Conservation (phyloP, 2,329 filamentous ascomycete genomes). For the Xylariaceae sp. region DNA sequence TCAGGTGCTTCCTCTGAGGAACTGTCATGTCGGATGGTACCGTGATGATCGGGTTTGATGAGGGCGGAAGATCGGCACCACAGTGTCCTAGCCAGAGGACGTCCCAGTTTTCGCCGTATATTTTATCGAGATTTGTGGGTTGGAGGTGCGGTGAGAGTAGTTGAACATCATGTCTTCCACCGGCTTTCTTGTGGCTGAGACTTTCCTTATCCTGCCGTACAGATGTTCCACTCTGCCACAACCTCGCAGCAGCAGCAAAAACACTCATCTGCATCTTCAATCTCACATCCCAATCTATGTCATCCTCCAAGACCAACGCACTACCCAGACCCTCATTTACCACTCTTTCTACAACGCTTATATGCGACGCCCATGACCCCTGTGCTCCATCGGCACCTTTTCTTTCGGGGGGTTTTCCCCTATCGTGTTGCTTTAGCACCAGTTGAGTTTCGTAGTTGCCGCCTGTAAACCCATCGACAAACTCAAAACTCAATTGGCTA, state of each 20-base stretch:
- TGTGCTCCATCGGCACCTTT: slow-evolving; percentile 23
- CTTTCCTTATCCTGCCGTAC: slow-evolving; percentile 4
- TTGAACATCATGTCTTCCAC: not conserved
- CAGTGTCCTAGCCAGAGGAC: slow-evolving; percentile 29
- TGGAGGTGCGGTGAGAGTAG: too few relatives aligned
- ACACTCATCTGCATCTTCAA: slow-evolving; percentile 46
- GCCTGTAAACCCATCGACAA: slow-evolving; percentile 44
- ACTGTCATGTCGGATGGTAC: slow-evolving; percentile 21
- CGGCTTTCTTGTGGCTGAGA: not conserved
- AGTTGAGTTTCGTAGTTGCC: slow-evolving; percentile 14
- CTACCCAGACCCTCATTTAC: slow-evolving; percentile 44
- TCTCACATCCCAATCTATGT: slow-evolving; percentile 56
- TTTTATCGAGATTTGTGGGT: not conserved
- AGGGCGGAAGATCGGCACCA: slow-evolving; percentile 22
- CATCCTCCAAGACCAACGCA: slow-evolving; percentile 55
- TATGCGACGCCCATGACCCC: slow-evolving; percentile 40
- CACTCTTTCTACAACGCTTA: slow-evolving; percentile 38
- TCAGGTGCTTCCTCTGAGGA: slow-evolving; percentile 25
- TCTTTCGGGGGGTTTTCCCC: too few relatives aligned
- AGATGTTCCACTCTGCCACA: slow-evolving; percentile 15
- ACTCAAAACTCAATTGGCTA: slow-evolving; percentile 44
- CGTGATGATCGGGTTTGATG: slow-evolving; percentile 13
- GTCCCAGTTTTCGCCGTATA: slow-evolving; percentile 26
- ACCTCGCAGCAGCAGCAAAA: slow-evolving; percentile 37
- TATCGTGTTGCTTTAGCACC: too few relatives aligned